These are phyloP conservation scores for Epichloe sylvatica DNA, from an alignment of 2,329 filamentous ascomycete genomes.

Conservation along the genomic window DNA sequence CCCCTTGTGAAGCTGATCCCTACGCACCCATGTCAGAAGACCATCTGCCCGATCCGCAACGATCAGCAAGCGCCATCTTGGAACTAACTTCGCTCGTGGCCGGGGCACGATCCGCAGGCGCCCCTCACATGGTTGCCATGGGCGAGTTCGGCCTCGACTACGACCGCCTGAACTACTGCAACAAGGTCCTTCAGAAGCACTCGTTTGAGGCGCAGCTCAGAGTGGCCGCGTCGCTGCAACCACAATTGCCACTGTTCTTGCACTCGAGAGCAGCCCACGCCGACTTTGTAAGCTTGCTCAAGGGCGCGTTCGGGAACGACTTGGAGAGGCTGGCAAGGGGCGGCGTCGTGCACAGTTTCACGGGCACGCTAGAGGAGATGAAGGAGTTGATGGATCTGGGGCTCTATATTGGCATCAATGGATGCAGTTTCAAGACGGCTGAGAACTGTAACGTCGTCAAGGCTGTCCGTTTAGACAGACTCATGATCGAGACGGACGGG, in stretches of 20 bases:
- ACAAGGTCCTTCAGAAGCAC: constrained; percentile 64
- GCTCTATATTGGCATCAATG: constrained; percentile 87
- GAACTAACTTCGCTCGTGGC: constrained; percentile 52
- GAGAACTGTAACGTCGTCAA: constrained; percentile 81
- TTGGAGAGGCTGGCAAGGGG: constrained; percentile 56
- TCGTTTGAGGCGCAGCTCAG: constrained; percentile 75
- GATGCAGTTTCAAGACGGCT: constrained; percentile 86
- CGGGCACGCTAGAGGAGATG: constrained; percentile 78
- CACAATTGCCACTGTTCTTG: constrained; percentile 78
- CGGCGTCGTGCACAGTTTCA: constrained; percentile 90
- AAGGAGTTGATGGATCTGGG: constrained; percentile 63
- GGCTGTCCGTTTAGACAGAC: constrained; percentile 58
- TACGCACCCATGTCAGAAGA: constrained; percentile 35
- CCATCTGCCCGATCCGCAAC: constrained; percentile 27
- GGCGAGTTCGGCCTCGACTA: constrained; percentile 96
- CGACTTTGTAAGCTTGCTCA: constrained; percentile 67
- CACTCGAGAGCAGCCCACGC: constrained; percentile 78
- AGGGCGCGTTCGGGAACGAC: constrained; percentile 38
- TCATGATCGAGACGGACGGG: constrained; percentile 95
- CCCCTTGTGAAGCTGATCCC: constrained; percentile 40
- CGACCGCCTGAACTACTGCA: constrained; percentile 73
- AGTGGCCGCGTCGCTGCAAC: constrained; percentile 51
- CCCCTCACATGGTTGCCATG: constrained; percentile 53
- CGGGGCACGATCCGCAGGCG: constrained; percentile 35
- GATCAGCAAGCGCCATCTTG: constrained; percentile 36